These are phyloP conservation scores for Morella rubra DNA, from an alignment of 306 rosid genomes.

Conservation along the genomic window DNA sequence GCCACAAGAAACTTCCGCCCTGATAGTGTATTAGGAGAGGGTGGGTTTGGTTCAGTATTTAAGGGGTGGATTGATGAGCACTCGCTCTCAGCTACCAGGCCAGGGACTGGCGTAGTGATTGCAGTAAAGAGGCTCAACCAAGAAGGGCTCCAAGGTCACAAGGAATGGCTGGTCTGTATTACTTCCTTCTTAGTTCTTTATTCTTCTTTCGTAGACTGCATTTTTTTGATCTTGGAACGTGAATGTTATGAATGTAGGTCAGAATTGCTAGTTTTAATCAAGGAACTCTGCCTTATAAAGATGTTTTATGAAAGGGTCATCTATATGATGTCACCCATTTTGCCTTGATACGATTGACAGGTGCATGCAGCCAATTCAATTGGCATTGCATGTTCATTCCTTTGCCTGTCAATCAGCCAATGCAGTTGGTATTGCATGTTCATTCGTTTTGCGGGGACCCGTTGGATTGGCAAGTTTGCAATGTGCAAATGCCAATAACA, in stretches of 20 bases:
- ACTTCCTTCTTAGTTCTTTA: neutral
- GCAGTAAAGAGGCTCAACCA: constrained; percentile 92
- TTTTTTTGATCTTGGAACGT: constrained; percentile 13
- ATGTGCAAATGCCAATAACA: constrained; percentile 13
- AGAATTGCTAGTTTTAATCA: constrained; percentile 8
- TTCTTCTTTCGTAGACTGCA: neutral
- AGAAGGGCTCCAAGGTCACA: constrained; percentile 93
- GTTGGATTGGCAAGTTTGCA: constrained; percentile 20
- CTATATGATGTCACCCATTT: neutral
- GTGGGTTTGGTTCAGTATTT: constrained; percentile 96
- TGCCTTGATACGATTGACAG: neutral
- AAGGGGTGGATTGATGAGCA: constrained; percentile 94
- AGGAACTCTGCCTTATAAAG: neutral
- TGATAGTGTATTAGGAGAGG: constrained; percentile 89
- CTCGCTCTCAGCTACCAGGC: constrained; percentile 64
- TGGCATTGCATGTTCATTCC: neutral
- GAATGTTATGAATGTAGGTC: constrained; percentile 20
- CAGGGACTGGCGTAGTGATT: constrained; percentile 75
- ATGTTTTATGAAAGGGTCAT: neutral
- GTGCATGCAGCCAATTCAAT: neutral
- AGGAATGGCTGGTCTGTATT: constrained; percentile 86
- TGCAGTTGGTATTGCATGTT: neutral
- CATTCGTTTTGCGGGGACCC: neutral
- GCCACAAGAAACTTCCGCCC: constrained; percentile 95
- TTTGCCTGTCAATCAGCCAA: neutral